Evolutionary conservation across 805 yeast genomes (phyloP).

Genomic region (Starmerella sirachaensis): DNA sequence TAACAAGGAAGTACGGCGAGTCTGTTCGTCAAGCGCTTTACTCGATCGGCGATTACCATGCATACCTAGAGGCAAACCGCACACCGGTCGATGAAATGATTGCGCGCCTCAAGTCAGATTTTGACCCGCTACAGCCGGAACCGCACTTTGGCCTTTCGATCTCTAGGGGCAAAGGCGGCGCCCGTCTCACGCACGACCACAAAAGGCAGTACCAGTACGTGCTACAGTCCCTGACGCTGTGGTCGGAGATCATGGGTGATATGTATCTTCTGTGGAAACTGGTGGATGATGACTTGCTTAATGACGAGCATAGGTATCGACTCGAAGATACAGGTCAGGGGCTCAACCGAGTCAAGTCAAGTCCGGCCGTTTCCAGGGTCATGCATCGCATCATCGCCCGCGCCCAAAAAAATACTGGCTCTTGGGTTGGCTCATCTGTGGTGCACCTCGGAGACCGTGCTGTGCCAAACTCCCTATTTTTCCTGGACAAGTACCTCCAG

Average conservation of each 20-base stretch:
- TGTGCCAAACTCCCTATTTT: slow-evolving; percentile 71
- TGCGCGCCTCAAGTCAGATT: slow-evolving; percentile 38
- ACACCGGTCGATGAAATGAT: slow-evolving; percentile 56
- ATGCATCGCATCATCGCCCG: slow-evolving; percentile 60
- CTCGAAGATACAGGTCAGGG: slow-evolving; percentile 73
- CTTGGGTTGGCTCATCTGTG: slow-evolving; percentile 72
- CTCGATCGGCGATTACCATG: slow-evolving; percentile 68
- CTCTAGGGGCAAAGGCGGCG: slow-evolving; percentile 52
- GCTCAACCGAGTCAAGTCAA: slow-evolving; percentile 59
- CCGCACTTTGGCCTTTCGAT: slow-evolving; percentile 43
- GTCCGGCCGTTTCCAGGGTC: slow-evolving; percentile 55
- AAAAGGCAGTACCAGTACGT: slow-evolving; percentile 63
- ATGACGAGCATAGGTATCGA: slow-evolving; percentile 38
- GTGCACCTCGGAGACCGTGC: slow-evolving; percentile 75
- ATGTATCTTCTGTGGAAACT: slow-evolving; percentile 67
- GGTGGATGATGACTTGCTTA: slow-evolving; percentile 60
- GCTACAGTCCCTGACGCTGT: slow-evolving; percentile 56
- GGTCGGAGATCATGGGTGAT: slow-evolving; percentile 70
- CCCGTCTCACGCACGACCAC: slow-evolving; percentile 63
- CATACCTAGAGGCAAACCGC: slow-evolving; percentile 57
- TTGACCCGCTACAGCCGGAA: slow-evolving; percentile 25
- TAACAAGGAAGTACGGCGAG: slow-evolving; percentile 39
- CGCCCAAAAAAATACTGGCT: slow-evolving; percentile 48
- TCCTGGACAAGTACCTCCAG: slow-evolving; percentile 67
- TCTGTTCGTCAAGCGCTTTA: slow-evolving; percentile 48